A percentile compares a stretch with the other conserved stretches of the same genome.
These are phyloP conservation scores for Coffea humblotiana DNA, from an alignment of 305 asterid genomes.

Conservation along the genomic window DNA sequence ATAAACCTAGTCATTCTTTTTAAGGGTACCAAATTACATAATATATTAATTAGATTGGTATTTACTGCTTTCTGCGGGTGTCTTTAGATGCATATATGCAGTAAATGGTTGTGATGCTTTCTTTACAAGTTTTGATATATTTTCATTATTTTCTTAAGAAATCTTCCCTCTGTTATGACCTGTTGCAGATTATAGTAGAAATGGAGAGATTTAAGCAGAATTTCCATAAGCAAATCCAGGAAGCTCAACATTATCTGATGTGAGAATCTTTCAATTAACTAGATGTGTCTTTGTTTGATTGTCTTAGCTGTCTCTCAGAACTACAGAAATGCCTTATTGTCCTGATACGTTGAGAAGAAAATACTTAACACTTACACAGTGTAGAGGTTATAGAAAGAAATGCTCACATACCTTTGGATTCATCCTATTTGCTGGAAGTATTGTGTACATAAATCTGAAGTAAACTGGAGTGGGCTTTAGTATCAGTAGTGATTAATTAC, in stretches of 20 bases:
- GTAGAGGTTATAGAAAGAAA: no score
- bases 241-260: conserved; percentile 69
- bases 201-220: conserved; percentile 97
- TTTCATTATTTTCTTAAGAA: background rate
- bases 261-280: conserved; percentile 37
- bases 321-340: background rate
- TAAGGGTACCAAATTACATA: background rate
- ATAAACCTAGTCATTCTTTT: background rate
- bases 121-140: background rate
- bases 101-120: background rate
- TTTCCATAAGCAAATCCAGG: conserved; percentile 54
- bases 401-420: no score
- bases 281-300: conserved; percentile 12
- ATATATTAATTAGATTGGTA: background rate
- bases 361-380: background rate
- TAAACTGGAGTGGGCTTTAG: no score
- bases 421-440: no score
- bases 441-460: background rate
- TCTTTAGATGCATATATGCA: background rate
- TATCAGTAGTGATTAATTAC: no score
- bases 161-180: background rate
- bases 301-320: background rate
- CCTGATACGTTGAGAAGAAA: background rate
- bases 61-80: background rate
- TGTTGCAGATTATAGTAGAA: conserved; percentile 82